Evolutionary conservation across 1,284 basidiomycete species (phyloP).

Genomic region (Laetiporus sulphureus): DNA sequence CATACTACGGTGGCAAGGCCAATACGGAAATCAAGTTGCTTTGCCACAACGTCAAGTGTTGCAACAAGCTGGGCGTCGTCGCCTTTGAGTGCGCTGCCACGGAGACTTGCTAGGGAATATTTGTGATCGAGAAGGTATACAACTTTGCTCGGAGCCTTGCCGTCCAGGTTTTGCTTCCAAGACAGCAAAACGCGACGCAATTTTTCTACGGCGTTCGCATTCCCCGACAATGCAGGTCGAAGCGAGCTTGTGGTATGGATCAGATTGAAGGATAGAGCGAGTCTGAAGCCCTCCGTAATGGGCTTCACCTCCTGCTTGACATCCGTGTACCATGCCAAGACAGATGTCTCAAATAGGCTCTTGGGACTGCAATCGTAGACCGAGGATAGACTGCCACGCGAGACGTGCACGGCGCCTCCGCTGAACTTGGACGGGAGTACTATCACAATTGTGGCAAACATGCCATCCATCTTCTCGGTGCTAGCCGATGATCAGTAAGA

Average conservation of each 20-base stretch:
- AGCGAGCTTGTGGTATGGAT: slow-evolving; percentile 14
- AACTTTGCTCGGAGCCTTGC: slow-evolving; percentile 11
- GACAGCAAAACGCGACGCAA: slow-evolving; percentile 11
- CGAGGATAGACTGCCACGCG: slow-evolving; percentile 26
- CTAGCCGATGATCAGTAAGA: slow-evolving; percentile 16
- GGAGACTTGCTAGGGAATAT: slow-evolving; percentile 18
- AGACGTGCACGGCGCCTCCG: slow-evolving; percentile 35
- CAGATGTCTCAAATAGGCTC: slow-evolving; percentile 26
- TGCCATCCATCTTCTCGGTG: slow-evolving; percentile 33
- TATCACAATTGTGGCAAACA: slow-evolving; percentile 40
- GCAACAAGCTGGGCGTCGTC: slow-evolving; percentile 16
- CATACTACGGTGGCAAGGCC: slow-evolving; percentile 33
- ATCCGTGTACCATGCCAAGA: slow-evolving; percentile 44
- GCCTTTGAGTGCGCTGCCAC: slow-evolving; percentile 19
- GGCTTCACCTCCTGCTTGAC: slow-evolving; percentile 39
- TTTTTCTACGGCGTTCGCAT: slow-evolving; percentile 2
- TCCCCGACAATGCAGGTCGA: slow-evolving; percentile 10
- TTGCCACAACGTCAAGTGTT: slow-evolving; percentile 12
- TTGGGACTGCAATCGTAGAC: slow-evolving; percentile 27
- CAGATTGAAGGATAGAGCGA: slow-evolving; percentile 42
- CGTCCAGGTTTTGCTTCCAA: slow-evolving; percentile 12
- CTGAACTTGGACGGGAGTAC: slow-evolving; percentile 36
- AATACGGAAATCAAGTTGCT: slow-evolving; percentile 17
- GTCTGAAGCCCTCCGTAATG: slow-evolving; percentile 36
- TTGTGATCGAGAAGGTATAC: slow-evolving; percentile 20